These are phyloP conservation scores for Colletotrichum godetiae DNA, from an alignment of 2,329 filamentous ascomycete genomes.

Conservation along the genomic window DNA sequence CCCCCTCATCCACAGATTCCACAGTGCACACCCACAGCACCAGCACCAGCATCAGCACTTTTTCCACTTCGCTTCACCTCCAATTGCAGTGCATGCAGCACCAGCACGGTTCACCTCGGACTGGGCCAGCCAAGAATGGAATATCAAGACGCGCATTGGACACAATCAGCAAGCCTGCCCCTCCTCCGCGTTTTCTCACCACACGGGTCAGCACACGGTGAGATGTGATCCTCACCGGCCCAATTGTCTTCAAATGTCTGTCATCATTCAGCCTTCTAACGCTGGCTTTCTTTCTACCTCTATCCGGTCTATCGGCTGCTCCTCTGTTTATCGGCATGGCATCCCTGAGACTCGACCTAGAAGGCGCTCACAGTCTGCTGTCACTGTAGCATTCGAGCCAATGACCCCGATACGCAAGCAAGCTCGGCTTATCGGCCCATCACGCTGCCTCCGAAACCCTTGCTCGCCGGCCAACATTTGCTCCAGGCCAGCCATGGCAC, in stretches of 20 bases:
- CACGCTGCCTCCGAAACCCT: neutral
- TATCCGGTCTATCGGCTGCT: neutral
- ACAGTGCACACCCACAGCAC: no score
- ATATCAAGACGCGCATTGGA: conserved; percentile 17
- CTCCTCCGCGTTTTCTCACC: neutral
- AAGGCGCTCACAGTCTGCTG: neutral
- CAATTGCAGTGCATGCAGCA: neutral
- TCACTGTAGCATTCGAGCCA: neutral
- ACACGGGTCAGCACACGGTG: neutral
- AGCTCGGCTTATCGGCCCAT: conserved; percentile 1
- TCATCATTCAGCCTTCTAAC: neutral
- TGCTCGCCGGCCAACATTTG: neutral
- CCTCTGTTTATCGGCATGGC: neutral
- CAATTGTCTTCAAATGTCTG: neutral
- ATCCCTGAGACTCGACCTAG: neutral
- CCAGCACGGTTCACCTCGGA: neutral
- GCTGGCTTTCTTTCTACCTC: neutral
- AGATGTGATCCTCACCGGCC: neutral
- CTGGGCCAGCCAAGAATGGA: neutral
- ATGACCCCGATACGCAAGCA: neutral
- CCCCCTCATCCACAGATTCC: conserved; percentile 4
- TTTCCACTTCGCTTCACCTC: conserved; percentile 29
- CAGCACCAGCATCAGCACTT: conserved; percentile 2
- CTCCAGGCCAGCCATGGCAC: neutral
- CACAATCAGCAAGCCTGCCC: neutral